Evolutionary conservation across 1,139 yeast species (phyloP), one percentile per base, ranked within the genome.

Genomic region (Lodderomyces jiufengensis): DNA sequence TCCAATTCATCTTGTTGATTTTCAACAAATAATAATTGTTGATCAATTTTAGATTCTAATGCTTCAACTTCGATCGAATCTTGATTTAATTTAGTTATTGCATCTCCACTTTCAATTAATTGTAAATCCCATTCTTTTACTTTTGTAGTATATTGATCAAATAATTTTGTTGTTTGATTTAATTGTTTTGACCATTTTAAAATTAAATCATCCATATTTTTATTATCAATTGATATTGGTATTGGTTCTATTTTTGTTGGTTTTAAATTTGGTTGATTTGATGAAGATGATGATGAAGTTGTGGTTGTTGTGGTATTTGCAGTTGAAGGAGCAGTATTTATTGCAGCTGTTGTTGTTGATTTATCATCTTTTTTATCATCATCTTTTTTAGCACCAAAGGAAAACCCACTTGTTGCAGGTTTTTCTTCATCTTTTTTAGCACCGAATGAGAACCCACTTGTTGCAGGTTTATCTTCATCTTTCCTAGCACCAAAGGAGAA

Each of bases 1-100:
- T 90, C 97, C 37, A 92, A 68, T 52, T 92, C 98, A 45, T 84
- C 87, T 55, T 94, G 98, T 55, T 94, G 98, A 48, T 84, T 80
- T 52, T 85, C 95, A 33, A 92, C 85, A 54, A 88, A 90, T 36
- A 80, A 70, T 38, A 94, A 66, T 35, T 88, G 83, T 57, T 88
- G 97, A 50, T 94, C 97, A 35, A 92, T 82, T 48, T 83, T 85
- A 30, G 73, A 70, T 54, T 92, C 97, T 37, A 84, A 76, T 48
- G 84, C 85, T 52, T 90, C 97, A 2, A 96, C 95, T 41, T 78
- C 78, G 24, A 83, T 62, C 1, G 94, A 83, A 45, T 86, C 92
- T 32, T 82, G 74, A 55, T 86, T 86, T 34, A 92, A 66, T 43
- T 82, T 80, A 21, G 87, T 70, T 27, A 92, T 86, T 51, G 84